Percentiles rank a stretch among this genome's conserved stretches.
Conservation (phyloP, 1,139 yeast species). For the Hansenula sp. region DNA sequence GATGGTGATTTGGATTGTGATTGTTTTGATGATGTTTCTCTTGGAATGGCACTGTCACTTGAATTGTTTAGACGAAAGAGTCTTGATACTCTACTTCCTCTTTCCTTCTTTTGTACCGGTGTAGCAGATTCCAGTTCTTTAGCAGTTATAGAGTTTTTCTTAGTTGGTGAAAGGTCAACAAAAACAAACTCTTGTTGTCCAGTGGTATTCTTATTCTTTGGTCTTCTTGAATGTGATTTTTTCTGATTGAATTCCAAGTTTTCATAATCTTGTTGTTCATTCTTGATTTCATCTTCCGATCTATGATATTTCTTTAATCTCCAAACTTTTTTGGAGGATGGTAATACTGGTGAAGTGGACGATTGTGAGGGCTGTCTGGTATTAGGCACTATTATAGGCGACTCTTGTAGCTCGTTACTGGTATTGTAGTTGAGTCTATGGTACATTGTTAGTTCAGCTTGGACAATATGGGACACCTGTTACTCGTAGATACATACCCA, state of each 20-base stretch:
- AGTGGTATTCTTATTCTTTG: slow-evolving; percentile 42
- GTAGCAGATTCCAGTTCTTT: slow-evolving; percentile 1
- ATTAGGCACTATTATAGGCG: background rate
- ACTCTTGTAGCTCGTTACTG: slow-evolving; percentile 1
- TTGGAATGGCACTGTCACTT: background rate
- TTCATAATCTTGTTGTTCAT: slow-evolving; percentile 19
- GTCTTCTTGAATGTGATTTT: slow-evolving; percentile 47
- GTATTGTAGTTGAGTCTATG: background rate
- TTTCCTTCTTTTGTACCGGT: background rate
- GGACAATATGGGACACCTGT: background rate
- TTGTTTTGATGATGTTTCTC: background rate
- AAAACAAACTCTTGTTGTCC: slow-evolving; percentile 49
- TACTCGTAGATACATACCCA: background rate
- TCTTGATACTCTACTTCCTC: slow-evolving; percentile 8
- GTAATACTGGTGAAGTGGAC: background rate
- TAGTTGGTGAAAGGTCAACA: slow-evolving; percentile 51
- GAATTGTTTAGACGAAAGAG: slow-evolving; percentile 6
- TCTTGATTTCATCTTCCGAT: slow-evolving; percentile 18
- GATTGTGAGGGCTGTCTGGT: background rate
- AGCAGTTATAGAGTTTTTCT: slow-evolving; percentile 18
- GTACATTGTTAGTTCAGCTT: slow-evolving; percentile 2
- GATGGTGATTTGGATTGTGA: background rate
- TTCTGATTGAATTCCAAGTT: slow-evolving; percentile 30
- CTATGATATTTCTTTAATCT: slow-evolving; percentile 20
- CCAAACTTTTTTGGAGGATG: slow-evolving; percentile 21